Conservation (phyloP, 192 early-diverging fungal genomes). For the Gigaspora rosea region DNA sequence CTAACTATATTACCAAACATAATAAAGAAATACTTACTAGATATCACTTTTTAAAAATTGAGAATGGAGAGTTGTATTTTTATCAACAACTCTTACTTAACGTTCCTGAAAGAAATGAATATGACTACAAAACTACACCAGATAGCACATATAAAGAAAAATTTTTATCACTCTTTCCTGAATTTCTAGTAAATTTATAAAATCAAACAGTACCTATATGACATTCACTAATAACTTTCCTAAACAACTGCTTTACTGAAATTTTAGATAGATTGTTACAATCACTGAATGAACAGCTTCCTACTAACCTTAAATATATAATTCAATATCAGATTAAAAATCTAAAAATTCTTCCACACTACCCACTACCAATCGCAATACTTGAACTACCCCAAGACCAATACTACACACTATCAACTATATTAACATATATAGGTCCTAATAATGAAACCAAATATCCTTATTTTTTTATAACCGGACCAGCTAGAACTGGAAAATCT, state of each 20-base stretch:
- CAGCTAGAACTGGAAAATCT: conserved; percentile 9
- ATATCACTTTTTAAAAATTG: not conserved
- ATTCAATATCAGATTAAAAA: not conserved
- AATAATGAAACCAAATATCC: not conserved
- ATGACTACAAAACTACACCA: not conserved
- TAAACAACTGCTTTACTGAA: not conserved
- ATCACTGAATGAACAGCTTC: not conserved
- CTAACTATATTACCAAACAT: not conserved
- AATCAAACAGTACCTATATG: not conserved
- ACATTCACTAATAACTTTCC: not conserved
- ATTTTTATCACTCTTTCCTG: not conserved
- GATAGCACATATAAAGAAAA: not conserved
- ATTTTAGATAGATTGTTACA: not conserved
- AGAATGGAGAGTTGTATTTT: not conserved
- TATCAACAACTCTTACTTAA: not conserved
- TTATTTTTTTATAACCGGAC: conserved; percentile 6
- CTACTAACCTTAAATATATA: not conserved
- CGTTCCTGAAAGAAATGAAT: not conserved
- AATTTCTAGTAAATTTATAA: not conserved
- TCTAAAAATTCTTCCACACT: not conserved
- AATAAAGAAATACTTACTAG: not conserved
- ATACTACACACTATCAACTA: not conserved
- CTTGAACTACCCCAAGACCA: not conserved
- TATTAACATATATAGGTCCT: not conserved
- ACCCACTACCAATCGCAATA: not conserved